These are phyloP conservation scores for Arthrobotrys megalospora DNA, from an alignment of 2,329 filamentous ascomycete species.

Conservation along the genomic window DNA sequence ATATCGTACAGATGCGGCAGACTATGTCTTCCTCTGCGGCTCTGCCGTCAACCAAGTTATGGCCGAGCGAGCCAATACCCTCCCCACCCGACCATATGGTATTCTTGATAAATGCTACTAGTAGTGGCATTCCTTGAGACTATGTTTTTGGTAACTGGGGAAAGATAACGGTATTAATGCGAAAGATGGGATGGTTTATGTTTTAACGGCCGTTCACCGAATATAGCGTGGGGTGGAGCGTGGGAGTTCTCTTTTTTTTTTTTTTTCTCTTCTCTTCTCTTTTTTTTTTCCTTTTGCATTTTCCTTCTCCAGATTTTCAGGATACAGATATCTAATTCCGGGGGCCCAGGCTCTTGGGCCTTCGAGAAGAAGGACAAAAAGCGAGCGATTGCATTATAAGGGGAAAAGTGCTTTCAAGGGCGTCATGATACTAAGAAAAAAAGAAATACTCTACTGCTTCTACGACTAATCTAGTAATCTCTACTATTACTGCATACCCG, in stretches of 20 bases:
- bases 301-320: conserved; percentile 17
- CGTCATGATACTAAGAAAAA: conserved; percentile 12
- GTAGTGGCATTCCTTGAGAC: background rate
- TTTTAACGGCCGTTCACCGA: conserved; percentile 30
- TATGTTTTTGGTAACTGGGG: conserved; percentile 5
- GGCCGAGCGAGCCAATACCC: conserved; percentile 51
- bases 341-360: conserved; percentile 9
- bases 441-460: background rate
- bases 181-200: conserved; percentile 19
- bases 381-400: conserved; percentile 52
- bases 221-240: conserved; percentile 40
- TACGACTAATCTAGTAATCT: conserved; percentile 21
- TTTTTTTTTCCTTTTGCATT: conserved; percentile 22
- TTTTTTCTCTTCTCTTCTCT: conserved; percentile 8
- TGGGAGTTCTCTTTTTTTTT: conserved; percentile 22
- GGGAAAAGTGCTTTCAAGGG: conserved; percentile 11
- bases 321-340: conserved; percentile 39
- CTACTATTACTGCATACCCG: background rate
- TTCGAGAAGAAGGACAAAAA: background rate
- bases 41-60: conserved; percentile 57
- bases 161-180: conserved; percentile 22
- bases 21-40: conserved; percentile 59
- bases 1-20: conserved; percentile 55
- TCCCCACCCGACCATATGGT: conserved; percentile 52
- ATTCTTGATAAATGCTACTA: conserved; percentile 56